phyloP scores from a whole-genome alignment of 257 asterid genomes.

The Eucommia ulmoides region DNA sequence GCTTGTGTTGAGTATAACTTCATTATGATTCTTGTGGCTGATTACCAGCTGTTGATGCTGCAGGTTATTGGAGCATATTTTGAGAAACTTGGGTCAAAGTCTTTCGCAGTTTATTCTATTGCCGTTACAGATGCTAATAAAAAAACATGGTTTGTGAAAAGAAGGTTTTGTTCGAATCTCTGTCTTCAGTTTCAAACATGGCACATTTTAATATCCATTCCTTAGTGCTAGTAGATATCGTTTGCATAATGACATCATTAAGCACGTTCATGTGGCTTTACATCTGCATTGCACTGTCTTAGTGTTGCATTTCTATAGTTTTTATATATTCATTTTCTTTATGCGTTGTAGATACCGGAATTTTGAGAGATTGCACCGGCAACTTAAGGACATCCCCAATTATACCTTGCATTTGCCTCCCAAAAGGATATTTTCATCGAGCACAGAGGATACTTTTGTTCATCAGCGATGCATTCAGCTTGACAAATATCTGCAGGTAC shows the following conservation, averaged over 20 bases:
- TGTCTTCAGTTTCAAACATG: background rate
- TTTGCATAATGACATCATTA: background rate
- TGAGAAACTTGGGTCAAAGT: constrained; percentile 83
- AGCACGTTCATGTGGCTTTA: background rate
- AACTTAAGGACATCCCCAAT: constrained; percentile 88
- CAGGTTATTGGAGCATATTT: constrained; percentile 96
- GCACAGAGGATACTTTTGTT: constrained; percentile 94
- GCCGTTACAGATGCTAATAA: constrained; percentile 73
- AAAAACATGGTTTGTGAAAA: constrained; percentile 85
- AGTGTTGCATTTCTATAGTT: constrained; percentile 1
- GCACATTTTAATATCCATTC: background rate
- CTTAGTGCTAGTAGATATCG: background rate
- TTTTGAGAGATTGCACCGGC: constrained; percentile 93
- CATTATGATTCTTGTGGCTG: constrained; percentile 12
- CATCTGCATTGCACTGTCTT: constrained; percentile 7
- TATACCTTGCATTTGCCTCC: constrained; percentile 94
- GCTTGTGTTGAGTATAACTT: background rate
- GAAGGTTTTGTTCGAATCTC: constrained; percentile 40
- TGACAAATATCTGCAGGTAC: constrained; percentile 87
- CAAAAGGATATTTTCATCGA: constrained; percentile 95
- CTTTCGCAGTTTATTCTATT: constrained; percentile 92
- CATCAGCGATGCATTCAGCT: constrained; percentile 97
- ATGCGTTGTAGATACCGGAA: constrained; percentile 62
- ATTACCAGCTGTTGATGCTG: constrained; percentile 16
- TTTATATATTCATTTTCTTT: constrained; percentile 11